phyloP scores from a whole-genome alignment of 2,329 filamentous ascomycete genomes.

The Hypoxylon sp. region DNA sequence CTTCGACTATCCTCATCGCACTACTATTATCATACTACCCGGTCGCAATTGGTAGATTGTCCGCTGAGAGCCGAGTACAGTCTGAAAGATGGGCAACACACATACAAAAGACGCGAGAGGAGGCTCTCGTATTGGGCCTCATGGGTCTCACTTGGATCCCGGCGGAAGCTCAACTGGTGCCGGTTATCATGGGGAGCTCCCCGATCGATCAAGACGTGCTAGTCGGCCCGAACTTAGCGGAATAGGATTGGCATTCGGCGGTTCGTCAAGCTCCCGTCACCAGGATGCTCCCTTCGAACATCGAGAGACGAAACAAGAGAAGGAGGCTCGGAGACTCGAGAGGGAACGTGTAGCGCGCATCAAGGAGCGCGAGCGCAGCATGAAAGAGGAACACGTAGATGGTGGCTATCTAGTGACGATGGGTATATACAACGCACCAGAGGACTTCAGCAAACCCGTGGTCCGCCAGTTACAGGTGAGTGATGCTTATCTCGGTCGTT shows the following conservation, averaged over 20 bases:
- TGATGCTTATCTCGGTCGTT: slow-evolving; percentile 8
- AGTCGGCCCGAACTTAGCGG: slow-evolving; percentile 65
- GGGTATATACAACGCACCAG: slow-evolving; percentile 90
- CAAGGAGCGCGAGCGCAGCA: slow-evolving; percentile 90
- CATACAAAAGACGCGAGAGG: slow-evolving; percentile 49
- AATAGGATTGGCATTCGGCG: slow-evolving; percentile 60
- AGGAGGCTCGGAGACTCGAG: slow-evolving; percentile 88
- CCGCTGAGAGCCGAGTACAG: background rate
- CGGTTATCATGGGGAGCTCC: slow-evolving; percentile 45
- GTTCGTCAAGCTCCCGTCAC: slow-evolving; percentile 58
- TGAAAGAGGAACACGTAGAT: slow-evolving; percentile 93
- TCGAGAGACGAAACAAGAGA: slow-evolving; percentile 90
- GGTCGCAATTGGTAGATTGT: background rate
- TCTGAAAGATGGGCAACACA: slow-evolving; percentile 49
- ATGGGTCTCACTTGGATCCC: slow-evolving; percentile 40
- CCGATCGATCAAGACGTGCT: slow-evolving; percentile 51
- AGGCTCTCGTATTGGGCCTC: slow-evolving; percentile 39
- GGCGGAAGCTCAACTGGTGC: slow-evolving; percentile 44
- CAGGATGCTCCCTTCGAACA: slow-evolving; percentile 69
- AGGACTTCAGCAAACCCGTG: slow-evolving; percentile 91
- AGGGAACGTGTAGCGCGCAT: slow-evolving; percentile 81
- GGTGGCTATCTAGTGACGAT: slow-evolving; percentile 95
- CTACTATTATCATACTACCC: slow-evolving; percentile 7
- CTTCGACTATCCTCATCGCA: slow-evolving; percentile 7
- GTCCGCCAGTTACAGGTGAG: slow-evolving; percentile 92